Evolutionary conservation across 106 monocot genomes (phyloP).

Genomic region (Phalaenopsis aphrodite): DNA sequence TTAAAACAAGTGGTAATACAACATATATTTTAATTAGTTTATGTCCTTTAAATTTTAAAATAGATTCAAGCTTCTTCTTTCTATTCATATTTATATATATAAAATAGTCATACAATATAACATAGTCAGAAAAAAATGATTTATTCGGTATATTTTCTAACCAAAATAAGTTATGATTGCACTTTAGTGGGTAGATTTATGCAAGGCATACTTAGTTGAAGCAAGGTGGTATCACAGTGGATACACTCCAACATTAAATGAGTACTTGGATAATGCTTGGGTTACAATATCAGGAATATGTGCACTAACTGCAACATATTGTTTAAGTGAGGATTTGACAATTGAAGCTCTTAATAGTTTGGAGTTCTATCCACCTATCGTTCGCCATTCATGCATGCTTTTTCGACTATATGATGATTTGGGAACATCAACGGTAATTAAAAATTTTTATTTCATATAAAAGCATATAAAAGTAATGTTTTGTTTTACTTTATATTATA

Average conservation of each 20-base stretch:
- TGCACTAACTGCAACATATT: background rate
- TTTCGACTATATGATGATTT: conserved; percentile 22
- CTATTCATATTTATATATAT: background rate
- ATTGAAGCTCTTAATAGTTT: conserved; percentile 5
- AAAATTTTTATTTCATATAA: no score
- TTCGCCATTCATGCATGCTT: background rate
- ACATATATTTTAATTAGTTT: no score
- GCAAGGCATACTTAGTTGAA: conserved; percentile 12
- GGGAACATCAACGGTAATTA: conserved; percentile 15
- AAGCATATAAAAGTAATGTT: no score
- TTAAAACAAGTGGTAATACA: background rate
- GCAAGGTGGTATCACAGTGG: conserved; percentile 16
- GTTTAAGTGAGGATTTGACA: background rate
- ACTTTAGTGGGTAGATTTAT: conserved; percentile 18
- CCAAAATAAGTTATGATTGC: background rate
- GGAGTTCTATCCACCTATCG: background rate
- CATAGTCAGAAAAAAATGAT: background rate
- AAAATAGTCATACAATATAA: background rate
- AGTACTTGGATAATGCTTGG: conserved; percentile 22
- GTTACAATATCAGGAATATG: conserved; percentile 6
- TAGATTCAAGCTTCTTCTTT: no score
- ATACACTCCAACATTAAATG: conserved; percentile 15
- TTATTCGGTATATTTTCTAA: background rate
- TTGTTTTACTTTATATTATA: no score
- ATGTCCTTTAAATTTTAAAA: no score